Evolutionary conservation across 108 stramenopile genomes (phyloP), one percentile per base, ranked within the genome.

Genomic region (Cyclostephanos tholiformis): DNA sequence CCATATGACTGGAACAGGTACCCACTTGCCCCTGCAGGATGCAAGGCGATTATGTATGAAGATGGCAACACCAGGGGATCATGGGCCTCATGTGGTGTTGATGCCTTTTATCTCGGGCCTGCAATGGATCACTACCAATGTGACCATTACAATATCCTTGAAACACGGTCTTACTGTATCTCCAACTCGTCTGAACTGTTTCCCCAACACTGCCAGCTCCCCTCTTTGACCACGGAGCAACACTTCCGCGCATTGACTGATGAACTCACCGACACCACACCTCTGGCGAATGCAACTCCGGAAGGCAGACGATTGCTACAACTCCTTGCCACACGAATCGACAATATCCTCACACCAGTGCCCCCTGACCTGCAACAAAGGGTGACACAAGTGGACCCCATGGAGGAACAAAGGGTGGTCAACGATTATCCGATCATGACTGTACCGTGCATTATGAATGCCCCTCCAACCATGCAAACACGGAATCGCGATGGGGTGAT

Each of bases 21-120:
- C 46, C 74, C 65, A 8, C 38, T 50, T 44, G 74, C 67, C 0
- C 74, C 74, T 6, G 57, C 67, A 10, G 66, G 66, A 16, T 53
- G 36, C 32, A 19, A 26, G 38, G 72, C 63, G 1, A 8, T 73
- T 5, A 43, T 73, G 9, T 50, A 65, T 65, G 39, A 64, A 52
- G 8, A 56, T 0, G 4, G 66, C 6, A 46, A 8, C 43, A 32
- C 22, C 16, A 7, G 46, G 19, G 27, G 25, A 0, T 74, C 65
- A 2, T 74, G 73, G 73, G 72, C 6, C 0, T 29, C 36, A 1
- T 57, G 66, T 1, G 76, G 65, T 0, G 20, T 55, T 6, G 72
- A 78, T 19, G 82, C 69, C 1, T 78, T 67, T 72, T 83, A 83
- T 46, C 10, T 78, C 17, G 62, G 73, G 2, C 82, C 77, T 2